A percentile compares a stretch with the other conserved stretches of the same genome.
Conservation (phyloP, 257 asterid species). For the Linderniella brevidens region DNA sequence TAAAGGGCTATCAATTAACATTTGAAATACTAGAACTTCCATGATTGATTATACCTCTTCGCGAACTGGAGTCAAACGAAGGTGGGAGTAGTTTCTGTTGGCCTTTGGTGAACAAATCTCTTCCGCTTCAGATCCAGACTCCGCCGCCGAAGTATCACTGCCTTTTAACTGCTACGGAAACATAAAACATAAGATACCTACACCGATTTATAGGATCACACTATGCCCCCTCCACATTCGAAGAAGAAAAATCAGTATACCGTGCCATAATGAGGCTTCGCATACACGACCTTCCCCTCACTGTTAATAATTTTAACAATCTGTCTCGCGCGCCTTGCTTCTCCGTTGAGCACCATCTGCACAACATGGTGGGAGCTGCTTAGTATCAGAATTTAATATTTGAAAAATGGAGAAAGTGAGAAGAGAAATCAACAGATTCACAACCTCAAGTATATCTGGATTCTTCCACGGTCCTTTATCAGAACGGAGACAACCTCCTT, state of each 20-base stretch:
- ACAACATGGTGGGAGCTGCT: background rate
- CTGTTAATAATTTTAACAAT: conserved; percentile 78
- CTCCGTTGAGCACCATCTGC: conserved; percentile 76
- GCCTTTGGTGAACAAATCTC: conserved; percentile 70
- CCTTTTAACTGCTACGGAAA: conserved; percentile 51
- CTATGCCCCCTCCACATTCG: conserved; percentile 4
- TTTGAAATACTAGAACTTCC: background rate
- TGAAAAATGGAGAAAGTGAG: no score
- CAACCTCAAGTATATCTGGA: conserved; percentile 60
- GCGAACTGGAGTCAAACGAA: conserved; percentile 90
- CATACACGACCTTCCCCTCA: conserved; percentile 91
- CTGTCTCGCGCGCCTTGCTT: conserved; percentile 75
- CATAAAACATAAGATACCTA: conserved; percentile 6
- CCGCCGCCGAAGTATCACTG: conserved; percentile 92
- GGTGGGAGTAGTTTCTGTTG: conserved; percentile 62
- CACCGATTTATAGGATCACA: conserved; percentile 4
- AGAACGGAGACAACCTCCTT: conserved; percentile 70
- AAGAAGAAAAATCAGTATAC: conserved; percentile 19
- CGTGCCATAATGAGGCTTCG: conserved; percentile 66
- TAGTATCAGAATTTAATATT: conserved; percentile 1
- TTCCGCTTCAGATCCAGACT: conserved; percentile 81
- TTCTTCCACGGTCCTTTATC: conserved; percentile 87
- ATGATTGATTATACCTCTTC: conserved; percentile 55
- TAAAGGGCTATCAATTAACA: no score
- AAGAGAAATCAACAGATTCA: background rate